Evolutionary conservation across 495 filamentous ascomycete genomes (phyloP).

Genomic region (Xylaria telfairii): DNA sequence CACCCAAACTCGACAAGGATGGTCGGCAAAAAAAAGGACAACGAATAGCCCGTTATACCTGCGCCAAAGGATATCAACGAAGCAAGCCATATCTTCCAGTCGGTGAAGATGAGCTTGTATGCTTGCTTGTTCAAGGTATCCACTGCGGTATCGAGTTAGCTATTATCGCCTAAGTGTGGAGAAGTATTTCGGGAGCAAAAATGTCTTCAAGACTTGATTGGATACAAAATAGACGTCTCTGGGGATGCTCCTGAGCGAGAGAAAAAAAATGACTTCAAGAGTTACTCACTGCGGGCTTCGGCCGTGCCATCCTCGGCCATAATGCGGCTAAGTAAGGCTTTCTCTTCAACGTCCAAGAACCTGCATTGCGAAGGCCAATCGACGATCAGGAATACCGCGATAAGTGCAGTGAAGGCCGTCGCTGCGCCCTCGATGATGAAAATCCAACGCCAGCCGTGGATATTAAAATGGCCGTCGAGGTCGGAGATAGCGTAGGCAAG

Average conservation of each 20-base stretch:
- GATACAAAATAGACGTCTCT: not conserved
- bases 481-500: constrained; percentile 65
- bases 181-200: not conserved
- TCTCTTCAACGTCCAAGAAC: constrained; percentile 58
- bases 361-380: constrained; percentile 61
- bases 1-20: constrained; percentile 64
- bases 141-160: constrained; percentile 32
- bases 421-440: constrained; percentile 62
- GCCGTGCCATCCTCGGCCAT: constrained; percentile 50
- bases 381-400: constrained; percentile 59
- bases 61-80: constrained; percentile 58
- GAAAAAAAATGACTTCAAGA: not conserved
- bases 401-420: constrained; percentile 54
- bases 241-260: not conserved
- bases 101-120: constrained; percentile 52
- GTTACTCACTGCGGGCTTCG: constrained; percentile 39
- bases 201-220: too few relatives aligned
- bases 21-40: constrained; percentile 61
- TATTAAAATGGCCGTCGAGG: constrained; percentile 59
- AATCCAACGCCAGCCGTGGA: constrained; percentile 54
- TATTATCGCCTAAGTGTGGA: not conserved
- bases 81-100: constrained; percentile 64
- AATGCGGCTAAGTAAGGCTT: constrained; percentile 49
- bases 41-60: constrained; percentile 57
- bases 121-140: constrained; percentile 54